Evolutionary conservation across 495 filamentous ascomycete species (phyloP).

Genomic region (Penicillium pancosmium): DNA sequence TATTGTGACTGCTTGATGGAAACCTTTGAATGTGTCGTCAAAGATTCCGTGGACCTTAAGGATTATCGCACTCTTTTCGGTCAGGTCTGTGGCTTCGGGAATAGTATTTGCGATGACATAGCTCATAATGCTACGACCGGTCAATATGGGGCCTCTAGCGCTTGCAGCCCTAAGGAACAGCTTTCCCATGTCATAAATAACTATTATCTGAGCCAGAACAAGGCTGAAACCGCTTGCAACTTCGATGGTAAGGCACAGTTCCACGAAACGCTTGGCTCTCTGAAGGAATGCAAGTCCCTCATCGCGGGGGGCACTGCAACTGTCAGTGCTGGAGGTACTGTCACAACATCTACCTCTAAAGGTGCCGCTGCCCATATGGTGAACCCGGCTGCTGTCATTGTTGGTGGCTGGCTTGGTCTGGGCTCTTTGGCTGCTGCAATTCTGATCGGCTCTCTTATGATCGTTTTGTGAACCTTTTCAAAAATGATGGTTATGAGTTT

Average conservation of each 20-base stretch:
- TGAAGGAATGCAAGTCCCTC: constrained; percentile 55
- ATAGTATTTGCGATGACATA: constrained; percentile 69
- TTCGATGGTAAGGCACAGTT: constrained; percentile 70
- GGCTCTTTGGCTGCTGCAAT: constrained; percentile 68
- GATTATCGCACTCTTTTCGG: constrained; percentile 69
- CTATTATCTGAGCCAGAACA: constrained; percentile 65
- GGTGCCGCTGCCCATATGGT: constrained; percentile 40
- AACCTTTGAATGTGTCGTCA: constrained; percentile 67
- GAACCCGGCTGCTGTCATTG: constrained; percentile 10
- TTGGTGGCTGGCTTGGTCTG: constrained; percentile 13
- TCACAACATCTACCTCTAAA: constrained; percentile 37
- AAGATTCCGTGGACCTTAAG: constrained; percentile 46
- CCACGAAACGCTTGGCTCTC: constrained; percentile 46
- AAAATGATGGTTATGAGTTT: not conserved
- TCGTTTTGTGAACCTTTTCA: constrained; percentile 43
- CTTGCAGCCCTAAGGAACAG: constrained; percentile 77
- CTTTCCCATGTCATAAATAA: constrained; percentile 77
- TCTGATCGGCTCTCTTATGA: constrained; percentile 68
- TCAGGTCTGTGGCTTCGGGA: constrained; percentile 65
- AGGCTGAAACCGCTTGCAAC: constrained; percentile 65
- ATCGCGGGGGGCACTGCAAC: constrained; percentile 63
- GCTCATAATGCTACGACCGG: constrained; percentile 67
- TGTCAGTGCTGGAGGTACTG: constrained; percentile 55
- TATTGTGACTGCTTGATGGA: constrained; percentile 83
- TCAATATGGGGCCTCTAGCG: constrained; percentile 80